These are phyloP conservation scores for Alternaria sp. DNA, from an alignment of 2,329 filamentous ascomycete species.

Conservation along the genomic window DNA sequence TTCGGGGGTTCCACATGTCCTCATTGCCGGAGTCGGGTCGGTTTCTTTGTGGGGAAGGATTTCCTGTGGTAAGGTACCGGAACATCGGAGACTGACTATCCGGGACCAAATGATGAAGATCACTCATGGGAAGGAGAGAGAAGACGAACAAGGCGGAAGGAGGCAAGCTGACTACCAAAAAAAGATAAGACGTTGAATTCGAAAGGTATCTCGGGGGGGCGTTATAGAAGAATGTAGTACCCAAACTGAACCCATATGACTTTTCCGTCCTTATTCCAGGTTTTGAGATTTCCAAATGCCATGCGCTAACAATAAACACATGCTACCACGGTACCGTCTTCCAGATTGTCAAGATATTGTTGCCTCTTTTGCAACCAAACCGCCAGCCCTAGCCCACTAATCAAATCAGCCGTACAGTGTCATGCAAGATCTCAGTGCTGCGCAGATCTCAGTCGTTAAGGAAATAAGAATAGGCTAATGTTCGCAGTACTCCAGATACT, in stretches of 20 bases:
- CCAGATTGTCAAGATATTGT: slow-evolving; percentile 8
- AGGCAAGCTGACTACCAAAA: neutral
- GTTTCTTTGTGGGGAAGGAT: slow-evolving; percentile 24
- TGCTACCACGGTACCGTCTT: slow-evolving; percentile 15
- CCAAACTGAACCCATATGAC: slow-evolving; percentile 26
- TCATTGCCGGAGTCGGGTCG: slow-evolving; percentile 22
- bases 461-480: slow-evolving; percentile 27
- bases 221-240: slow-evolving; percentile 22
- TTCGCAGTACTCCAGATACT: slow-evolving; percentile 41
- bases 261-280: slow-evolving; percentile 25
- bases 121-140: neutral
- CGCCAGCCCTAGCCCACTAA: slow-evolving; percentile 16
- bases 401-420: slow-evolving; percentile 33
- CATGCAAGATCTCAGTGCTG: slow-evolving; percentile 30
- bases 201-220: slow-evolving; percentile 27
- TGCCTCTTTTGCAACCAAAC: slow-evolving; percentile 7
- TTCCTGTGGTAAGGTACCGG: slow-evolving; percentile 3
- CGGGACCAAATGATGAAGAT: neutral
- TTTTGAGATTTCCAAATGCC: slow-evolving; percentile 15
- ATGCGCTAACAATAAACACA: slow-evolving; percentile 20
- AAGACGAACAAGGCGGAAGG: neutral
- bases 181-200: slow-evolving; percentile 20
- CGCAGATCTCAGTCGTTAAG: slow-evolving; percentile 24
- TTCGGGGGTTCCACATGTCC: slow-evolving; percentile 10
- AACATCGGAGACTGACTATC: slow-evolving; percentile 1